These are phyloP conservation scores for Blastobotrys malaysiensis DNA, from an alignment of 1,139 yeast species.

Conservation along the genomic window DNA sequence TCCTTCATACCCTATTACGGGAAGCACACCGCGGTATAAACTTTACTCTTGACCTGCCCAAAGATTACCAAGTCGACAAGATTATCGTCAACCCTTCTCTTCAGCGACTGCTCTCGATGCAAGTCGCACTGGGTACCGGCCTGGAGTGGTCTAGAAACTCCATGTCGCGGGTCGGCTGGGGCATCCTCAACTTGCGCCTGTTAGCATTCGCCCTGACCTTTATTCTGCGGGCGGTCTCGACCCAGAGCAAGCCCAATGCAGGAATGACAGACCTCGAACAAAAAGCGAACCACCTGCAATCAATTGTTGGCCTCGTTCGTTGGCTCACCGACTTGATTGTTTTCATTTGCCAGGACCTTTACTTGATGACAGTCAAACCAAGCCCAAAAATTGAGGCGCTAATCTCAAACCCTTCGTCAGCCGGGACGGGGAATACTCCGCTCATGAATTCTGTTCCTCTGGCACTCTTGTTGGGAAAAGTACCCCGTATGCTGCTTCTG, in stretches of 20 bases:
- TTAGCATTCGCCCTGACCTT: constrained; percentile 72
- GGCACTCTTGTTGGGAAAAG: constrained; percentile 48
- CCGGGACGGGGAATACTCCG: constrained; percentile 1
- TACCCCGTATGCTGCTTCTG: constrained; percentile 64
- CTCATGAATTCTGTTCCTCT: constrained; percentile 25
- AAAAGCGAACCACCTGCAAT: constrained; percentile 53
- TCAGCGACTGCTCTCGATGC: constrained; percentile 56
- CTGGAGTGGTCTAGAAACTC: constrained; percentile 43
- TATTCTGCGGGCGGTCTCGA: constrained; percentile 46
- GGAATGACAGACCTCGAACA: constrained; percentile 42
- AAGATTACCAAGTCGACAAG: constrained; percentile 62
- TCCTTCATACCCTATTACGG: constrained; percentile 40
- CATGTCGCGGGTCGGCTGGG: constrained; percentile 59
- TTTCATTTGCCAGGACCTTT: constrained; percentile 61
- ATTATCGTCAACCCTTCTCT: constrained; percentile 67
- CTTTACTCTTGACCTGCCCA: constrained; percentile 60
- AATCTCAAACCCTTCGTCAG: not conserved
- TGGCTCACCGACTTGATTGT: constrained; percentile 74
- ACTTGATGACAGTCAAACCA: constrained; percentile 25
- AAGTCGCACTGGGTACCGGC: constrained; percentile 57
- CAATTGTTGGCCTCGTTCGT: constrained; percentile 65
- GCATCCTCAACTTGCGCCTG: constrained; percentile 61
- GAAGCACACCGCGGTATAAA: constrained; percentile 68
- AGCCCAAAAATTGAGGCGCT: not conserved
- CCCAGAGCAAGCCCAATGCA: constrained; percentile 18